These are phyloP conservation scores for Coprinellus aureogranulatus DNA, from an alignment of 768 basidiomycete genomes.

Conservation along the genomic window DNA sequence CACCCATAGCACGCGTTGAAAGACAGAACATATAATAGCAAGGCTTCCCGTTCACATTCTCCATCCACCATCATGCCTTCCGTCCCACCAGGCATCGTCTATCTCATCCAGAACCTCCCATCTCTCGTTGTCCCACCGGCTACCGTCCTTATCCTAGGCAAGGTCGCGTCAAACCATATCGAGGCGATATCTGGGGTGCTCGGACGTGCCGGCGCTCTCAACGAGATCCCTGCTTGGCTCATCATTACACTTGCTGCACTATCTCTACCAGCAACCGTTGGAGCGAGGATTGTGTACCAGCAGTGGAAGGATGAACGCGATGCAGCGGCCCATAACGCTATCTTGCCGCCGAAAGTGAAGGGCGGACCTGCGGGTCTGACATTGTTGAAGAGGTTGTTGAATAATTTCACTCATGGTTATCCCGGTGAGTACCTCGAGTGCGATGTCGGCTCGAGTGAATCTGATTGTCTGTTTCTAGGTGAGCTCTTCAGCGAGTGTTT, in stretches of 20 bases:
- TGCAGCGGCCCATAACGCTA: constrained; percentile 18
- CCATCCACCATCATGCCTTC: neutral
- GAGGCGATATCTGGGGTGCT: neutral
- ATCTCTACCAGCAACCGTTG: constrained; percentile 19
- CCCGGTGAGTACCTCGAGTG: neutral
- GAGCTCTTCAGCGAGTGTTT: constrained; percentile 18
- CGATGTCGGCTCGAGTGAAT: neutral
- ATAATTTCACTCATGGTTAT: constrained; percentile 18
- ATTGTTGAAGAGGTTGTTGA: constrained; percentile 10
- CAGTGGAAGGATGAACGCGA: constrained; percentile 15
- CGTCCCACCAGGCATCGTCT: constrained; percentile 25
- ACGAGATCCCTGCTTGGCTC: constrained; percentile 9
- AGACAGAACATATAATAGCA: too few relatives aligned
- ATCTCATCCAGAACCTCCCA: constrained; percentile 19
- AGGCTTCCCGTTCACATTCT: too few relatives aligned
- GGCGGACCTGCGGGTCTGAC: constrained; percentile 19
- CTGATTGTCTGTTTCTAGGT: constrained; percentile 11
- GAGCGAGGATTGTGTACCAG: constrained; percentile 12
- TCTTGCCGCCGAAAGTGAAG: constrained; percentile 15
- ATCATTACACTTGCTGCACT: constrained; percentile 11
- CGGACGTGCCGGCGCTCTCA: neutral
- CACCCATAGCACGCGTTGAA: too few relatives aligned
- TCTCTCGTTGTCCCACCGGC: constrained; percentile 20
- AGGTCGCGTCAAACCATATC: constrained; percentile 2
- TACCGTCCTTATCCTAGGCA: constrained; percentile 12